A percentile compares a stretch with the other conserved stretches of the same genome.
Conservation (phyloP, 2,329 filamentous ascomycete species). For the Penicillium oxalicum region DNA sequence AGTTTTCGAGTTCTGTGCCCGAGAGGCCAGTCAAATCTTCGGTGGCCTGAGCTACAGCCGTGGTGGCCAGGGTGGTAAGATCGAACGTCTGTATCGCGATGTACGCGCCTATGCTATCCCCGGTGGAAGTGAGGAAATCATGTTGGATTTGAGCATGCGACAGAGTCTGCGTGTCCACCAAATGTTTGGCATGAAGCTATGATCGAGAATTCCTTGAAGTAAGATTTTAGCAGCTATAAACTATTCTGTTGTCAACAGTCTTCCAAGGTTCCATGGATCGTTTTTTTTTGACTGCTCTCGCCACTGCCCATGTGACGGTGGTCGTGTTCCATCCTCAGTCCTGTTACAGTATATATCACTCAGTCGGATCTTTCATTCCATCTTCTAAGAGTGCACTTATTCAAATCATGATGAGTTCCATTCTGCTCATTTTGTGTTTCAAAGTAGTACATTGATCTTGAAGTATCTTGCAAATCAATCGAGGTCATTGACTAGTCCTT, state of each 20-base stretch:
- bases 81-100: slow-evolving; percentile 90
- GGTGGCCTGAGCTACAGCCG: slow-evolving; percentile 87
- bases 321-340: too few relatives aligned
- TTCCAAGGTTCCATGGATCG: too few relatives aligned
- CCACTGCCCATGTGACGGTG: too few relatives aligned
- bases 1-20: slow-evolving; percentile 95
- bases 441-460: too few relatives aligned
- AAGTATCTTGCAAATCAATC: too few relatives aligned
- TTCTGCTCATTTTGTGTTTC: too few relatives aligned
- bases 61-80: slow-evolving; percentile 90
- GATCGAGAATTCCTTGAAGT: slow-evolving; percentile 22
- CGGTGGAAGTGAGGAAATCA: slow-evolving; percentile 95
- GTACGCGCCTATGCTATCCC: slow-evolving; percentile 95
- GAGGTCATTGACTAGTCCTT: too few relatives aligned
- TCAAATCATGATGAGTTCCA: too few relatives aligned
- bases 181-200: slow-evolving; percentile 93
- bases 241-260: background rate
- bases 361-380: too few relatives aligned
- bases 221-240: slow-evolving; percentile 1
- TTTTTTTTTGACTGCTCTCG: too few relatives aligned
- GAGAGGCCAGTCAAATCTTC: slow-evolving; percentile 96
- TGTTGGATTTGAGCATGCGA: slow-evolving; percentile 92
- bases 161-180: slow-evolving; percentile 85
- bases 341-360: too few relatives aligned
- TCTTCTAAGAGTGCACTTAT: too few relatives aligned